Conservation (phyloP, 1,139 yeast genomes). For the Scheffersomyces illinoinensis region DNA sequence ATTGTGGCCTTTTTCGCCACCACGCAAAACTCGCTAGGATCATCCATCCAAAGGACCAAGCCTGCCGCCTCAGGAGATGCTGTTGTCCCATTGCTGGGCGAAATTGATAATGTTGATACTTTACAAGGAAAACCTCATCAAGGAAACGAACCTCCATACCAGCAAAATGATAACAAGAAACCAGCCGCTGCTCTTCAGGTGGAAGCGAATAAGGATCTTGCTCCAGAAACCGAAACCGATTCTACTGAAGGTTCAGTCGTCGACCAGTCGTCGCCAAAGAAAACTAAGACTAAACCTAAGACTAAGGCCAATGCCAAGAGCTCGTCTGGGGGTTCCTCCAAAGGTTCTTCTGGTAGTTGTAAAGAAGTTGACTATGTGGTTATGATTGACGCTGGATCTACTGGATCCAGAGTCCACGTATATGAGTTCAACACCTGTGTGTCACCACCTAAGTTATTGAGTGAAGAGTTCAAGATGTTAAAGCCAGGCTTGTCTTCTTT, state of each 20-base stretch:
- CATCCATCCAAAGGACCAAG: constrained; percentile 27
- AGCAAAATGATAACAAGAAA: constrained; percentile 10
- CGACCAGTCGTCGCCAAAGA: not conserved
- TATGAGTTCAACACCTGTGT: constrained; percentile 86
- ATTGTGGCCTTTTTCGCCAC: constrained; percentile 38
- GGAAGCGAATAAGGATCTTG: constrained; percentile 24
- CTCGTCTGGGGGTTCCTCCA: not conserved
- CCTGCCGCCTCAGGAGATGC: constrained; percentile 26
- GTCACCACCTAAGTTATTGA: constrained; percentile 74
- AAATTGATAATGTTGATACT: constrained; percentile 24
- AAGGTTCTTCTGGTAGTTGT: constrained; percentile 18
- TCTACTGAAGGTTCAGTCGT: not conserved
- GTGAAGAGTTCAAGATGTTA: constrained; percentile 83
- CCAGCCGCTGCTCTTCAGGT: constrained; percentile 10
- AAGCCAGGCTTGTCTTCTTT: constrained; percentile 91
- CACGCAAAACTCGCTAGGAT: constrained; percentile 30
- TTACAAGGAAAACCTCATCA: constrained; percentile 35
- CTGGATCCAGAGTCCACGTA: constrained; percentile 94
- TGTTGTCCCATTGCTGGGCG: constrained; percentile 2
- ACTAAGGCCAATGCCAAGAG: not conserved
- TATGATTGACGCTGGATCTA: constrained; percentile 96
- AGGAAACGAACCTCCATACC: constrained; percentile 40
- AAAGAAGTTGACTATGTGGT: constrained; percentile 55
- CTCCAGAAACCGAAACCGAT: constrained; percentile 3
- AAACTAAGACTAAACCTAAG: not conserved